Evolutionary conservation across 2,329 filamentous ascomycete species (phyloP).

Genomic region (Chlorencoelia australis): DNA sequence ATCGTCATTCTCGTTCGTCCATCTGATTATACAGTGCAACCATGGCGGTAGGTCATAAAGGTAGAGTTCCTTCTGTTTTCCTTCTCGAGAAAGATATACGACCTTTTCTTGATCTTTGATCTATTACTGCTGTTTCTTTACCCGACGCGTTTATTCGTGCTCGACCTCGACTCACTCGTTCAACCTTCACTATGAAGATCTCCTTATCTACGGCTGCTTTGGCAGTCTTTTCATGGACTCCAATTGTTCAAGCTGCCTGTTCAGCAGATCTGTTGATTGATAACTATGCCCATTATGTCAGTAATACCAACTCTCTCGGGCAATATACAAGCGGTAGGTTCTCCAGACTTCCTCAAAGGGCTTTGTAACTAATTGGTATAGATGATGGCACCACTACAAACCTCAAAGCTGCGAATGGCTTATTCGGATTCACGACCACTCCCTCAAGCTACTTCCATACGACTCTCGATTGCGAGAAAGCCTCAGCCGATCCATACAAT

Average conservation of each 20-base stretch:
- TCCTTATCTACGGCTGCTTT: background rate
- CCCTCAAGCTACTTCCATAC: slow-evolving; percentile 42
- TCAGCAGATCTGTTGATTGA: slow-evolving; percentile 24
- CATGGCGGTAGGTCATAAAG: too few relatives aligned
- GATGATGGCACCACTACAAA: slow-evolving; percentile 40
- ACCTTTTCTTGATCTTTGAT: too few relatives aligned
- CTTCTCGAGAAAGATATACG: too few relatives aligned
- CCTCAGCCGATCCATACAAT: slow-evolving; percentile 36
- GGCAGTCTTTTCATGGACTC: slow-evolving; percentile 5
- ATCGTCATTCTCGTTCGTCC: too few relatives aligned
- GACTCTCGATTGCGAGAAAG: slow-evolving; percentile 38
- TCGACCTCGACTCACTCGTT: too few relatives aligned
- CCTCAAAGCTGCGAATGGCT: slow-evolving; percentile 31
- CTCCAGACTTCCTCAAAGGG: background rate
- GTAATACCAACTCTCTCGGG: slow-evolving; percentile 27
- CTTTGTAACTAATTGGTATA: slow-evolving; percentile 15
- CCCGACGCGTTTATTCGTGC: too few relatives aligned
- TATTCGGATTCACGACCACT: slow-evolving; percentile 37
- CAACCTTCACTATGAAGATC: slow-evolving; percentile 4
- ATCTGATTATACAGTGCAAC: too few relatives aligned
- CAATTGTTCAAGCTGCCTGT: slow-evolving; percentile 17
- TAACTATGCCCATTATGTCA: slow-evolving; percentile 25
- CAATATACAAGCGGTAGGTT: slow-evolving; percentile 30
- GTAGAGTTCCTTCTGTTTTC: too few relatives aligned
- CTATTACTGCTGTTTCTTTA: too few relatives aligned